These are phyloP conservation scores for Paecilomyces sp. DNA, from an alignment of 2,329 filamentous ascomycete genomes.

Conservation along the genomic window DNA sequence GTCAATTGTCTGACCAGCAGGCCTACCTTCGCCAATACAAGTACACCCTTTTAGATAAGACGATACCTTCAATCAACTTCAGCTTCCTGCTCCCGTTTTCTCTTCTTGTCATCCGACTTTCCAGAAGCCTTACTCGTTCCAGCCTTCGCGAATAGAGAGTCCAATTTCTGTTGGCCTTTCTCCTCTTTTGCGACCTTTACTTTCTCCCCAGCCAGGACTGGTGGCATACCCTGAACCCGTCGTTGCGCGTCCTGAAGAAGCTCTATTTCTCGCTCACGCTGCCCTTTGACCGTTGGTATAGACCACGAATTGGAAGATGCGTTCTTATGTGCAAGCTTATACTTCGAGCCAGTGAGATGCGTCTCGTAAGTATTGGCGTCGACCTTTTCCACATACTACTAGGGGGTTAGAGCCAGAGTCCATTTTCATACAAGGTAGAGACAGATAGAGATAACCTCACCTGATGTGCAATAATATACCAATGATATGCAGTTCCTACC, in stretches of 20 bases:
- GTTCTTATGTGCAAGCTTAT: slow-evolving; percentile 28
- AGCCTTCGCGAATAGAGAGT: slow-evolving; percentile 19
- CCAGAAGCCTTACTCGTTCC: not conserved
- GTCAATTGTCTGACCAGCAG: too few species aligned
- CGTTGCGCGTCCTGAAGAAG: slow-evolving; percentile 26
- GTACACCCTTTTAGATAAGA: not conserved
- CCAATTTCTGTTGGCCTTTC: slow-evolving; percentile 25
- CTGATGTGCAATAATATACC: slow-evolving; percentile 28
- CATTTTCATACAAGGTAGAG: not conserved
- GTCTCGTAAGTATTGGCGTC: slow-evolving; percentile 32
- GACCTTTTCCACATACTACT: slow-evolving; percentile 25
- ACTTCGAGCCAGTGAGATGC: slow-evolving; percentile 25
- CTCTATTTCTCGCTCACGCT: slow-evolving; percentile 25
- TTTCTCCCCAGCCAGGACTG: slow-evolving; percentile 25
- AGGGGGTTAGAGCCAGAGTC: not conserved
- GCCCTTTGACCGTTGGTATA: slow-evolving; percentile 25
- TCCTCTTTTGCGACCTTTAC: slow-evolving; percentile 22
- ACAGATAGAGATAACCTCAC: slow-evolving; percentile 8
- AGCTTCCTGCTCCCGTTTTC: slow-evolving; percentile 9
- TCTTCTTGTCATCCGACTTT: slow-evolving; percentile 7
- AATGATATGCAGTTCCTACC: slow-evolving; percentile 28
- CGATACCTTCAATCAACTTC: not conserved
- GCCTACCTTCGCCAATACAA: not conserved
- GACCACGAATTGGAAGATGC: slow-evolving; percentile 24
- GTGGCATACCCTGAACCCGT: slow-evolving; percentile 23